These are phyloP conservation scores for Glomus cerebriforme DNA, from an alignment of 192 early-diverging fungal species.

Conservation along the genomic window DNA sequence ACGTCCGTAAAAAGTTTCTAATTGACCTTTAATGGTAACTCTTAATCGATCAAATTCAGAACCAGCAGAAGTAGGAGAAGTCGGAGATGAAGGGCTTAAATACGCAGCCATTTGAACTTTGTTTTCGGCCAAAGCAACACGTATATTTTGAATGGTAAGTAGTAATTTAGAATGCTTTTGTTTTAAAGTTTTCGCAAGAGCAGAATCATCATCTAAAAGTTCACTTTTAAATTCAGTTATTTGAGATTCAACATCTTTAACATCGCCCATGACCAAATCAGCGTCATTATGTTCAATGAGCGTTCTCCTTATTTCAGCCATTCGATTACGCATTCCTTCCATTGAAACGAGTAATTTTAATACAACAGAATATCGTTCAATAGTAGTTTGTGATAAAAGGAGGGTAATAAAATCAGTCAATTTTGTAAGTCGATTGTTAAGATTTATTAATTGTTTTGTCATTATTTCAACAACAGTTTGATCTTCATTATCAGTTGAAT, in stretches of 20 bases:
- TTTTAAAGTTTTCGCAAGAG: slow-evolving; percentile 20
- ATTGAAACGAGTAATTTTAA: not conserved
- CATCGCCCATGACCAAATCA: slow-evolving; percentile 18
- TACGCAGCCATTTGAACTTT: slow-evolving; percentile 35
- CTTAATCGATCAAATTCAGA: slow-evolving; percentile 31
- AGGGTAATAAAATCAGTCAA: slow-evolving; percentile 16
- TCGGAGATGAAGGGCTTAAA: slow-evolving; percentile 32
- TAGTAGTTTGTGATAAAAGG: slow-evolving; percentile 29
- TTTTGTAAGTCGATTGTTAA: slow-evolving; percentile 18
- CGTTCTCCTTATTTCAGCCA: slow-evolving; percentile 13
- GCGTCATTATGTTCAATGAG: slow-evolving; percentile 31
- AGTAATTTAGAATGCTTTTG: slow-evolving; percentile 29
- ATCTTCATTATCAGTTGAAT: slow-evolving; percentile 23
- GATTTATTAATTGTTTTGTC: slow-evolving; percentile 24
- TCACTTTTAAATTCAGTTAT: slow-evolving; percentile 15
- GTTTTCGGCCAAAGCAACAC: slow-evolving; percentile 17
- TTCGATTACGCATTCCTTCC: slow-evolving; percentile 19
- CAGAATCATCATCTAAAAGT: slow-evolving; percentile 19
- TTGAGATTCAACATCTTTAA: slow-evolving; percentile 17
- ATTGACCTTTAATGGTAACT: not conserved
- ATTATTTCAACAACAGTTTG: slow-evolving; percentile 25
- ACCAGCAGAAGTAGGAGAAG: slow-evolving; percentile 27
- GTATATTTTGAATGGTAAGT: slow-evolving; percentile 26
- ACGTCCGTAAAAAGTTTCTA: slow-evolving; percentile 1
- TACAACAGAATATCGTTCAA: slow-evolving; percentile 6